Percentiles rank a stretch among this genome's conserved stretches.
These are phyloP conservation scores for Nicotiana tomentosiformis DNA, from an alignment of 257 asterid species.

Conservation along the genomic window DNA sequence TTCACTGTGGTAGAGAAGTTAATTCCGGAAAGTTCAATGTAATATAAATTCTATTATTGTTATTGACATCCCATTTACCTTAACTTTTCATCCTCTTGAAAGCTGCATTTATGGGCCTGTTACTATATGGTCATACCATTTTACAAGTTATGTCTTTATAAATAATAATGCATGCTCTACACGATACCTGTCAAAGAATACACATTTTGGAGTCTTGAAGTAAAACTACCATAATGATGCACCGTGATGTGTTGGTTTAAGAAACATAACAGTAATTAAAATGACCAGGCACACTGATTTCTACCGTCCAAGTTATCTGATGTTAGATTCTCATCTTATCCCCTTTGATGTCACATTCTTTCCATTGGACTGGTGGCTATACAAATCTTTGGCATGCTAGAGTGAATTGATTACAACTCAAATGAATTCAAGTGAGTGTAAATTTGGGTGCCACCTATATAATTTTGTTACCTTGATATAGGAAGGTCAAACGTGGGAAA, in stretches of 20 bases:
- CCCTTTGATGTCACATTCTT: neutral
- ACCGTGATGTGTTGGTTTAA: neutral
- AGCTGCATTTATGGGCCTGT: neutral
- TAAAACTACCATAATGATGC: neutral
- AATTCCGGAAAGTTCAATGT: too few species aligned
- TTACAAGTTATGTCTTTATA: too few species aligned
- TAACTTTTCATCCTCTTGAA: neutral
- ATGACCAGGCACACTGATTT: neutral
- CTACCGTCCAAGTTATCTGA: neutral
- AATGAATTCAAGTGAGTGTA: neutral
- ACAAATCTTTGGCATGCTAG: neutral
- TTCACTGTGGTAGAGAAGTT: too few species aligned
- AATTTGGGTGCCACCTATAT: neutral
- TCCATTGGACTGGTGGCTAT: neutral
- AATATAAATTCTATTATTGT: too few species aligned
- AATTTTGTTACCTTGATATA: conserved; percentile 14
- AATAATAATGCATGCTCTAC: neutral
- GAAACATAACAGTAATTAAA: neutral
- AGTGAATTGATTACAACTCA: neutral
- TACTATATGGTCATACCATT: neutral
- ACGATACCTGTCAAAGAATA: neutral
- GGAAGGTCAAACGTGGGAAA: conserved; percentile 98
- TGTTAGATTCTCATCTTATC: neutral
- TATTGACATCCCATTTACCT: neutral
- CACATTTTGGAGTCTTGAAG: neutral